These are phyloP conservation scores for Onygenales sp. DNA, from an alignment of 2,329 filamentous ascomycete species.

Conservation along the genomic window DNA sequence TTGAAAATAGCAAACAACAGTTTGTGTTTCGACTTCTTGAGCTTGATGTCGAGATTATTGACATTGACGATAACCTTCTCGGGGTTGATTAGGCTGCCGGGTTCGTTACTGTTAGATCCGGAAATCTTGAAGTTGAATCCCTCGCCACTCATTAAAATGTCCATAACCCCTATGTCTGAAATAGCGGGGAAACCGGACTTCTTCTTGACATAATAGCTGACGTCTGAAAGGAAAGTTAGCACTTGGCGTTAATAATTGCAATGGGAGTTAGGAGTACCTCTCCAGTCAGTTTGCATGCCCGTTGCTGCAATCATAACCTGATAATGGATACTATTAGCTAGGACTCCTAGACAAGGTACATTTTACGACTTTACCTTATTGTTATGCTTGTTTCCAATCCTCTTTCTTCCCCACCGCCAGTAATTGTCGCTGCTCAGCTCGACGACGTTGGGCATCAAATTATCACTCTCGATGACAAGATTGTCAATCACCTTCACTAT, in stretches of 20 bases:
- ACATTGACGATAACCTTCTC: constrained; percentile 79
- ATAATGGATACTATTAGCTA: neutral
- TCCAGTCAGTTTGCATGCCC: constrained; percentile 85
- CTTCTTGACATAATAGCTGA: constrained; percentile 90
- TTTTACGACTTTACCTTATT: constrained; percentile 48
- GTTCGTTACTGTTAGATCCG: constrained; percentile 68
- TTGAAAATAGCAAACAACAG: constrained; percentile 78
- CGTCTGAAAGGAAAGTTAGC: constrained; percentile 42
- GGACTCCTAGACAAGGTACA: neutral
- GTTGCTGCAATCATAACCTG: constrained; percentile 69
- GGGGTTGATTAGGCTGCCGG: constrained; percentile 83
- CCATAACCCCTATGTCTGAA: constrained; percentile 78
- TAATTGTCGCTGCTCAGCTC: constrained; percentile 90
- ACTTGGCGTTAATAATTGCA: neutral
- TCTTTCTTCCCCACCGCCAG: constrained; percentile 90
- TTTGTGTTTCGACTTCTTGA: constrained; percentile 95
- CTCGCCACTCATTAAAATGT: constrained; percentile 76
- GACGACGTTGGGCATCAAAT: constrained; percentile 85
- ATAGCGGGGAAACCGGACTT: constrained; percentile 88
- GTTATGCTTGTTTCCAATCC: constrained; percentile 67
- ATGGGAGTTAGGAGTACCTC: constrained; percentile 23
- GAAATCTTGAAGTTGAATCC: constrained; percentile 90
- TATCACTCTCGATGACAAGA: constrained; percentile 88
- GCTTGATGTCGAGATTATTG: constrained; percentile 72
- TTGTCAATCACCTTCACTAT: constrained; percentile 64